phyloP scores from a whole-genome alignment of 257 asterid genomes.

The Hygrophila difformis region DNA sequence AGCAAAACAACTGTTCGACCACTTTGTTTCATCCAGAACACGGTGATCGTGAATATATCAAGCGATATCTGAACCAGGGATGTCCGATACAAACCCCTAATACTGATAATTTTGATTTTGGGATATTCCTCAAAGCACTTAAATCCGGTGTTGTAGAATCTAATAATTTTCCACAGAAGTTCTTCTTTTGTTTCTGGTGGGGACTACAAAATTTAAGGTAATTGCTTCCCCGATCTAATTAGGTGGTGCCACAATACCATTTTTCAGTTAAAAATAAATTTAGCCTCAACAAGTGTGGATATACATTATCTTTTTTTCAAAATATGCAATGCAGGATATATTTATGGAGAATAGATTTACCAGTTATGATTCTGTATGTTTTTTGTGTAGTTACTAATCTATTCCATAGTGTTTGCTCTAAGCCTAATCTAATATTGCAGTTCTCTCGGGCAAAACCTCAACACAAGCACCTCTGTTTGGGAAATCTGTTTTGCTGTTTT shows the following conservation, averaged over 20 bases:
- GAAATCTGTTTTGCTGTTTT: slow-evolving; percentile 91
- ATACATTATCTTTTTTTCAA: neutral
- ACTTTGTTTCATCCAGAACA: slow-evolving; percentile 55
- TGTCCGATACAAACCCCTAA: slow-evolving; percentile 66
- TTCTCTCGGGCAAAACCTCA: slow-evolving; percentile 95
- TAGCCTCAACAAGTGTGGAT: neutral
- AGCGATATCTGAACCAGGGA: slow-evolving; percentile 25
- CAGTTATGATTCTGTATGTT: neutral
- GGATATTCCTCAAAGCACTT: slow-evolving; percentile 88
- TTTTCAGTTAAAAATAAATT: neutral
- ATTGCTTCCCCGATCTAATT: slow-evolving; percentile 17
- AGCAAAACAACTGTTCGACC: slow-evolving; percentile 32
- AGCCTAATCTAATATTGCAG: slow-evolving; percentile 31
- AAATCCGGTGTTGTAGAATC: slow-evolving; percentile 90
- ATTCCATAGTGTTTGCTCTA: neutral
- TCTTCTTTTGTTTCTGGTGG: slow-evolving; percentile 99
- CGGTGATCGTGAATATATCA: slow-evolving; percentile 31
- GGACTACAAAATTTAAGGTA: slow-evolving; percentile 97
- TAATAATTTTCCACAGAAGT: slow-evolving; percentile 76
- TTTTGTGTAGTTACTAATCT: neutral
- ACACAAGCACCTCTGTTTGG: slow-evolving; percentile 88
- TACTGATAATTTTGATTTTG: slow-evolving; percentile 64
- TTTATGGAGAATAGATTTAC: neutral
- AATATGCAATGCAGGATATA: neutral
- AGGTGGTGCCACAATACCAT: neutral